phyloP scores from a whole-genome alignment of 257 asterid species.

The Orobanche coerulescens region DNA sequence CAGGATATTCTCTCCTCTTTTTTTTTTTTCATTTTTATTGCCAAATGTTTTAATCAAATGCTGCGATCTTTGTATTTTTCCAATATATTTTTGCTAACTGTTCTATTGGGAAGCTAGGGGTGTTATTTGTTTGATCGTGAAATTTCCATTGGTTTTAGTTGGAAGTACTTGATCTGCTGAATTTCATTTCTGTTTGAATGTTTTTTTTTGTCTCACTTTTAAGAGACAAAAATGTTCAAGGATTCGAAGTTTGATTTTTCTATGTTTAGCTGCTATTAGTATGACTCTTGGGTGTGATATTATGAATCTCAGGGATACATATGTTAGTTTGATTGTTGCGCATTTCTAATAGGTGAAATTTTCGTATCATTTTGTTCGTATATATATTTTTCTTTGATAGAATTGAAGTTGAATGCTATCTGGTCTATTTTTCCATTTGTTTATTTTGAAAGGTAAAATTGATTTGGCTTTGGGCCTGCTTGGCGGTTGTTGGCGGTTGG shows the following conservation, averaged over 20 bases:
- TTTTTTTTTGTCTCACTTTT: neutral
- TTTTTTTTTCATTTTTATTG: neutral
- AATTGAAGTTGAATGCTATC: conserved; percentile 20
- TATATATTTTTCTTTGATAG: neutral
- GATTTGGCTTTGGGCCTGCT: no score
- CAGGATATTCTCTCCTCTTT: neutral
- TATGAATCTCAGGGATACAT: neutral
- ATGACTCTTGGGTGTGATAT: neutral
- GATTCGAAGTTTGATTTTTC: neutral
- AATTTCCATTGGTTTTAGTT: neutral
- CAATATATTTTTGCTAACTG: neutral
- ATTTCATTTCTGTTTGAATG: neutral
- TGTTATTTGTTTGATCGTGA: conserved; percentile 8
- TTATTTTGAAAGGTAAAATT: neutral
- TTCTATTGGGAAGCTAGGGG: neutral
- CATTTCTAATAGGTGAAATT: conserved; percentile 1
- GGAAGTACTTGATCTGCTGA: conserved; percentile 1
- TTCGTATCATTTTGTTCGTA: neutral
- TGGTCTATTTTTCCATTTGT: neutral
- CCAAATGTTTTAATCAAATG: neutral
- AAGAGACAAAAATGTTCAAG: neutral
- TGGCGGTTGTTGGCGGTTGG: no score
- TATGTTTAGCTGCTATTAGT: neutral
- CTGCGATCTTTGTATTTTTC: neutral
- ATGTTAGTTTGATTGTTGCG: neutral